Base-by-base conservation (phyloP, 2,329 filamentous ascomycete genomes). In the Aureobasidium subglaciale region DNA sequence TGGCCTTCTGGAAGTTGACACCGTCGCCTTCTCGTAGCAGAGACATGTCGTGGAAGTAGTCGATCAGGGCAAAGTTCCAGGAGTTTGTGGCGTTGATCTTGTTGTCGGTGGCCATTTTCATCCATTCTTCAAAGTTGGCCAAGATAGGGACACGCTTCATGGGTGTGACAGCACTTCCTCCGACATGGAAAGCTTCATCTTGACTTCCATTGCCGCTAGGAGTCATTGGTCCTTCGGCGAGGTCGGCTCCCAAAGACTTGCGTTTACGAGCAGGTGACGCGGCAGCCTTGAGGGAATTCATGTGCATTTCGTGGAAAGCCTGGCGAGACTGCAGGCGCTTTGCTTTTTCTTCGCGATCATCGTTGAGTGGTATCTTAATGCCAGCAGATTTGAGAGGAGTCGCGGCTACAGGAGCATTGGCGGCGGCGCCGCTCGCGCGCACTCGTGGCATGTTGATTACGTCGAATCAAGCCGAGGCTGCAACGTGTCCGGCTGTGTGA, bases 101-200 rank as follows among this genome's bases (percentile, higher is more conserved):
- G 65, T 99, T 99, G 75, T 99, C 93, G 15, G 93, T 97, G 2
- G 93, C 93, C 90, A 99, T 95, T 79, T 97, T 99, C 90, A 99
- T 97, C 93, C 92, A 97, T 70, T 99, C 93, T 71, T 99, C 93
- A 65, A 97, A 99, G 73, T 99, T 99, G 66, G 93, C 93, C 55
- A 99, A 78, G 64, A 99, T 87, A 1, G 93, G 93, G 25, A 96
- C 89, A 59, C 91, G 87, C 79, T 96, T 96, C 86, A 95, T 92
- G 54, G 92, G 93, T 58, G 93, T 96, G 54, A 95, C 87, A 34
- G 87, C 88, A 60, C 78, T 83, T 29, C 88, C 87, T 57, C 82
- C 83, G 42, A 88, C 86, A 58, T 69, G 67, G 34, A 71, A 73
- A 64, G 84, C 79, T 60, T 84, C 75, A 58, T 83, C 77, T 76